Evolutionary conservation across 805 yeast genomes (phyloP), one percentile per base, ranked within the genome.

Genomic region (Myxozyma udenii): DNA sequence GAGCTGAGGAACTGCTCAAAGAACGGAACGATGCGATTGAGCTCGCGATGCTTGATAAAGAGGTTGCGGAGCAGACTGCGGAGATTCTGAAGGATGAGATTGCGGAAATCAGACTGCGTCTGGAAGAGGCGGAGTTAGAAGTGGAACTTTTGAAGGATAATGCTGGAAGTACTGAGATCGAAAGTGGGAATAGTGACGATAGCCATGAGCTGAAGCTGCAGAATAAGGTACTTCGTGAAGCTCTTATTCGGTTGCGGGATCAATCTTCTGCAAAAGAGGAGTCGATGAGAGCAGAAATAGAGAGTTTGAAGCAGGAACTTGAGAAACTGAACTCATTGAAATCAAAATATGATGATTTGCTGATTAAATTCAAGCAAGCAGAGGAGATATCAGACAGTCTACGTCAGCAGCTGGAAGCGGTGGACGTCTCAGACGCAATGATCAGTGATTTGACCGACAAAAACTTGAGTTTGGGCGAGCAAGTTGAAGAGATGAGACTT

Each of bases 141-240:
- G 48, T 57, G 18, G 68, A 62, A 25, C 54, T 63, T 7, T 43
- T 66, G 40, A 49, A 55, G 23, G 67, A 64, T 39, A 66, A 66
- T 44, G 61, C 55, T 18, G 33, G 57, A 45, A 2, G 38, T n/a
- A 24, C 55, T 32, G 37, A 35, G 51, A n/a, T 19, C 16, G 41
- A 36, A 2, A 30, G 7, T 18, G 24, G 30, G 16, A 30, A 40
- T 30, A 22, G 16, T 26, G 32, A 48, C 46, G 44, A 35, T 22
- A 22, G 19, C 3, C 40, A 26, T 2, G 32, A 14, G 16, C 25
- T 41, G n/a, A 43, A 28, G 18, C 48, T 48, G 30, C 62, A 73
- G 24, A 77, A 74, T 50, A 68, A 65, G 44, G 66, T 67, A 47
- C 64, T 80, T 24, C 80, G 78, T 51, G 53, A 65, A 7, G 77